A percentile compares a stretch with the other conserved stretches of the same genome.
Evolutionary conservation across 306 rosid genomes (phyloP).

Genomic region (Lathyrus sativus): DNA sequence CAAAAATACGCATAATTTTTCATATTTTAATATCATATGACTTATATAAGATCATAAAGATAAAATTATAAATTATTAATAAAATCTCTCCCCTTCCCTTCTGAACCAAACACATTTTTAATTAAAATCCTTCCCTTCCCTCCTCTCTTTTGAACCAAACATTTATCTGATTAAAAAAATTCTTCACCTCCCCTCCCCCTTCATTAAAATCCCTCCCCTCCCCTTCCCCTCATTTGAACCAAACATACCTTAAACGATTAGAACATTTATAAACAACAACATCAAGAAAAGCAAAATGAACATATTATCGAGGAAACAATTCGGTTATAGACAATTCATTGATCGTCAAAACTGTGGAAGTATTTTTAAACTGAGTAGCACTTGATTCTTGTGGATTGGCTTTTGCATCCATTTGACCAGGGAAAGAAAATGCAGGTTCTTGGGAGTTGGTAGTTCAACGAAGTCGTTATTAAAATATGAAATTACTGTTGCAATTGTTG

Average conservation of each 20-base stretch:
- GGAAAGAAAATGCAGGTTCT: conserved; percentile 8
- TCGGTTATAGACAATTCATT: conserved; percentile 7
- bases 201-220: too few relatives aligned
- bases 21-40: too few relatives aligned
- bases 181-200: too few relatives aligned
- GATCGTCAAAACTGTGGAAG: not conserved
- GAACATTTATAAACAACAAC: not conserved
- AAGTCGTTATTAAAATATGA: conserved; percentile 13
- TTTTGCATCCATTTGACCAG: not conserved
- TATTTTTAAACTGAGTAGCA: not conserved
- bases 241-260: not conserved
- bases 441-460: not conserved
- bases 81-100: too few relatives aligned
- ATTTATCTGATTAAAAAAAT: too few relatives aligned
- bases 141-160: too few relatives aligned
- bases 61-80: too few relatives aligned
- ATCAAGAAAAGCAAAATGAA: not conserved
- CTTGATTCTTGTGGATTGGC: conserved; percentile 17
- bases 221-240: too few relatives aligned
- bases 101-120: too few relatives aligned
- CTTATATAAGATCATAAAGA: too few relatives aligned
- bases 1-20: too few relatives aligned
- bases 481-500: conserved; percentile 11
- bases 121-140: too few relatives aligned
- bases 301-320: conserved; percentile 3